Conservation (phyloP, 75 land plant species). For the Selaginella moellendorffii region DNA sequence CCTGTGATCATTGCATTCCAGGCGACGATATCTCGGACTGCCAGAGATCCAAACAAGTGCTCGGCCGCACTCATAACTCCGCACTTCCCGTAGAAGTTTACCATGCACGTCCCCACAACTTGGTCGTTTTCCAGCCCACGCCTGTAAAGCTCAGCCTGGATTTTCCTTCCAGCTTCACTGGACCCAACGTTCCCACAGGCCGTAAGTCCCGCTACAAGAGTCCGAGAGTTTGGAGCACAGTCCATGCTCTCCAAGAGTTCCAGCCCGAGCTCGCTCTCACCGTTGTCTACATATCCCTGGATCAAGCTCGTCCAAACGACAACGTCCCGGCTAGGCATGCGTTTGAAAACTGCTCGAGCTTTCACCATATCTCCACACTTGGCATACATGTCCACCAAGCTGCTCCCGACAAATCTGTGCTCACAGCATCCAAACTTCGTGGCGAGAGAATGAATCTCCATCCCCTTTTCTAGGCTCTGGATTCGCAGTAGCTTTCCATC, state of each 20-base stretch:
- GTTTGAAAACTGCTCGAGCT: background rate
- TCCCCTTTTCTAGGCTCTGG: background rate
- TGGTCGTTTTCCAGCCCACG: background rate
- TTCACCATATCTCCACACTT: background rate
- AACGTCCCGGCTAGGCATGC: background rate
- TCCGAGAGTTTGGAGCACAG: background rate
- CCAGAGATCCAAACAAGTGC: background rate
- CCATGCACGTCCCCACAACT: background rate
- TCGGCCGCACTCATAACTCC: background rate
- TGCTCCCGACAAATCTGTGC: background rate
- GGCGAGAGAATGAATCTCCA: background rate
- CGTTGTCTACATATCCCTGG: background rate
- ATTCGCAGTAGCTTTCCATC: background rate
- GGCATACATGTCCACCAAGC: background rate
- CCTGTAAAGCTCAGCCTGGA: background rate
- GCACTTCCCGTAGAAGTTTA: background rate
- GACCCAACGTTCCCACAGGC: background rate
- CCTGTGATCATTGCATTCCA: background rate
- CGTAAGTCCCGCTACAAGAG: background rate
- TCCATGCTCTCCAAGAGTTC: background rate
- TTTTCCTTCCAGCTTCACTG: background rate
- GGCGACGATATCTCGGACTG: background rate
- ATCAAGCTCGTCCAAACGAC: background rate
- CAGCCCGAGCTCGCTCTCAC: background rate
- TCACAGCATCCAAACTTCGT: no score